Percentiles rank a stretch among this genome's conserved stretches.
These are phyloP conservation scores for Paramecium primaurelia DNA, from an alignment of 73 alveolate genomes.

Conservation along the genomic window DNA sequence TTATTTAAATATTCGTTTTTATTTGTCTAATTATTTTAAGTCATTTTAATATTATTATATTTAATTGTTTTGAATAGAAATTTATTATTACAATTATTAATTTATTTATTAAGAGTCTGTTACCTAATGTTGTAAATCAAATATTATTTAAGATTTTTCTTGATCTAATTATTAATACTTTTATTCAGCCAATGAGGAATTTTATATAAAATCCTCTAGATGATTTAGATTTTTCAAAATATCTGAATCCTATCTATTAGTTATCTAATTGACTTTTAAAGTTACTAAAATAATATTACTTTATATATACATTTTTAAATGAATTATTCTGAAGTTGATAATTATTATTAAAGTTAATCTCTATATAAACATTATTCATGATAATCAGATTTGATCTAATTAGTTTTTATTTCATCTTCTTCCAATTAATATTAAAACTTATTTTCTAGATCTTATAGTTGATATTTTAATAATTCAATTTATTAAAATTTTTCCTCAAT, in stretches of 20 bases:
- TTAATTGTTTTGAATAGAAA: neutral
- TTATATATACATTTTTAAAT: neutral
- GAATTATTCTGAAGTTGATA: neutral
- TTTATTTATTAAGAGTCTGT: neutral
- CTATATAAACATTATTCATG: neutral
- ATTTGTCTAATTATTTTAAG: neutral
- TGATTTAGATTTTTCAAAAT: neutral
- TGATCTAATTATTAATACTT: neutral
- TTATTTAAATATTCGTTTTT: neutral
- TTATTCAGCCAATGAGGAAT: neutral
- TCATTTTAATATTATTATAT: neutral
- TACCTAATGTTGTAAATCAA: neutral
- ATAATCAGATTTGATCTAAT: neutral
- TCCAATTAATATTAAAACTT: neutral
- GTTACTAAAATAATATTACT: neutral
- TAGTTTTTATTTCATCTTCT: neutral
- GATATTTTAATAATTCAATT: neutral
- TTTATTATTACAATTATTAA: neutral
- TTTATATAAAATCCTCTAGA: neutral
- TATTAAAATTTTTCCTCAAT: neutral
- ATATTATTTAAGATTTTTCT: slow-evolving; percentile 15
- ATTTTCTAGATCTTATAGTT: neutral
- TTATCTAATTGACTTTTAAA: neutral
- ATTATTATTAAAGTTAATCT: neutral
- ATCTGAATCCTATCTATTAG: neutral